Conservation (phyloP, 129 eudicot species). For the sunflower (Helianthus annuus) region DNA sequence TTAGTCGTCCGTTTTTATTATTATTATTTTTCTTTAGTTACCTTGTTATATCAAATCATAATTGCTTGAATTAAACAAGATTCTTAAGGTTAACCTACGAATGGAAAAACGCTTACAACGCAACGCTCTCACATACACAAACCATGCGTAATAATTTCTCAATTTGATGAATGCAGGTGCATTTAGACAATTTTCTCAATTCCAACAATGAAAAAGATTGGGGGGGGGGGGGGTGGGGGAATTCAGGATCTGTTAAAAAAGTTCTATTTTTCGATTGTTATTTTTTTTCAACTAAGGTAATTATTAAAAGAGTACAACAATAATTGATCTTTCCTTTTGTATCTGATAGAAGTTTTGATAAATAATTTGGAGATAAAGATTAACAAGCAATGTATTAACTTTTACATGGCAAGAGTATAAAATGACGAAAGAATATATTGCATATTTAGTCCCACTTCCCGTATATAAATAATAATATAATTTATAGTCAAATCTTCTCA, state of each 20-base stretch:
- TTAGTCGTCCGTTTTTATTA: background rate
- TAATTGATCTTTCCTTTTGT: background rate
- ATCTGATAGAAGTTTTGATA: conserved; percentile 2
- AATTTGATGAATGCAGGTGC: too few relatives aligned
- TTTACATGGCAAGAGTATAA: conserved; percentile 10
- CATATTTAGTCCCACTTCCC: conserved; percentile 1
- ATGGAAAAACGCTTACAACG: background rate
- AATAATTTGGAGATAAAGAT: conserved; percentile 14
- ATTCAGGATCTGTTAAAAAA: too few relatives aligned
- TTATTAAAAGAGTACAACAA: background rate
- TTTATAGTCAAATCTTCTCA: too few relatives aligned
- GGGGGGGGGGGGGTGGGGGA: too few relatives aligned
- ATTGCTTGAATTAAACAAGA: background rate
- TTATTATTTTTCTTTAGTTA: background rate
- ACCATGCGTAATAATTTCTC: background rate
- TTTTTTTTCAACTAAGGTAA: background rate
- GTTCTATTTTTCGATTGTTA: too few relatives aligned
- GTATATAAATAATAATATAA: too few relatives aligned
- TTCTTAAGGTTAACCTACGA: background rate
- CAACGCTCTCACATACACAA: background rate
- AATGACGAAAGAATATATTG: background rate
- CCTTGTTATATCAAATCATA: background rate
- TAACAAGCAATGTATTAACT: background rate
- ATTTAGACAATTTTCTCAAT: too few relatives aligned
- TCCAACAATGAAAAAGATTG: too few relatives aligned